These are phyloP conservation scores for Rubus idaeus DNA, from an alignment of 306 rosid species.

Conservation along the genomic window DNA sequence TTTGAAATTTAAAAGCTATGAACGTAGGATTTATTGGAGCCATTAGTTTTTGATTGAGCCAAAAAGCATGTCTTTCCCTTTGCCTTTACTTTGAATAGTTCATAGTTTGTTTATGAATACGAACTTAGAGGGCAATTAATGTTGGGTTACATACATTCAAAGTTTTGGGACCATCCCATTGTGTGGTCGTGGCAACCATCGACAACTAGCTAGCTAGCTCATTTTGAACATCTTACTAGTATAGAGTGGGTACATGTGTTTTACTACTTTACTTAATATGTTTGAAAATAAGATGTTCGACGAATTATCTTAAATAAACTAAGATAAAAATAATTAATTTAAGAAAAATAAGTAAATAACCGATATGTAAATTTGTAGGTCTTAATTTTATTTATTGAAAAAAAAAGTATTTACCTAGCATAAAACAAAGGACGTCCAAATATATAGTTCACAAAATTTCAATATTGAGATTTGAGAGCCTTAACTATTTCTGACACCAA, in stretches of 20 bases:
- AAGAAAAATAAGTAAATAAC: too few relatives aligned
- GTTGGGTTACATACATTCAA: not conserved
- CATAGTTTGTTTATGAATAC: not conserved
- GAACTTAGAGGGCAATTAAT: not conserved
- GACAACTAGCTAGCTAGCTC: not conserved
- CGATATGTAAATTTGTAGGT: too few relatives aligned
- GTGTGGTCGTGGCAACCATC: not conserved
- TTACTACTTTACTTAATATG: too few relatives aligned
- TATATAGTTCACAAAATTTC: not conserved
- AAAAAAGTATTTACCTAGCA: not conserved
- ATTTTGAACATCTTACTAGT: not conserved
- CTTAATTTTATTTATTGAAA: not conserved
- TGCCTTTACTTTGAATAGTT: not conserved
- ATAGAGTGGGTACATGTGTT: too few relatives aligned
- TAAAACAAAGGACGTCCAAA: not conserved
- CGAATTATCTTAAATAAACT: too few relatives aligned
- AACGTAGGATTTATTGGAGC: not conserved
- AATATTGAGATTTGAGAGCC: not conserved
- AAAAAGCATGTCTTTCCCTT: not conserved
- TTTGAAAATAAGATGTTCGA: too few relatives aligned
- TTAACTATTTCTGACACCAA: constrained; percentile 11
- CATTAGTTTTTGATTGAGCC: constrained; percentile 1
- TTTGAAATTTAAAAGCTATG: not conserved
- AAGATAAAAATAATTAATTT: not conserved
- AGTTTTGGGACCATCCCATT: not conserved